These are phyloP conservation scores for Flaveria robusta DNA, from an alignment of 129 eudicot genomes.

Conservation along the genomic window DNA sequence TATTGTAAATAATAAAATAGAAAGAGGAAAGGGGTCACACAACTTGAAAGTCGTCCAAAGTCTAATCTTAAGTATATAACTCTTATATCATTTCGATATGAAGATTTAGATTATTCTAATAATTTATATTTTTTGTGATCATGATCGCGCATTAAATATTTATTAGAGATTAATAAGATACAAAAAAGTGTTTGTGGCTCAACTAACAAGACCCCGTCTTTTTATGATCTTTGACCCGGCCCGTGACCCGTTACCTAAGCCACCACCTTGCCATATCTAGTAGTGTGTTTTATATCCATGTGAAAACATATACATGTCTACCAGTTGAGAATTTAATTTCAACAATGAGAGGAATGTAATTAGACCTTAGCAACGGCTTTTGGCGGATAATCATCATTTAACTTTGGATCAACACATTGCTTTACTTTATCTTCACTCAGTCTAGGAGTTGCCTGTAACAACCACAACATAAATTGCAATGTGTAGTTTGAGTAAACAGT, in stretches of 20 bases:
- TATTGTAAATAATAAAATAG: too few species aligned
- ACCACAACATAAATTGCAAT: conserved; percentile 12
- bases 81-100: background rate
- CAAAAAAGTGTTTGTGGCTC: background rate
- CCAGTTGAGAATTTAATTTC: background rate
- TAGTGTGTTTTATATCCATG: background rate
- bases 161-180: background rate
- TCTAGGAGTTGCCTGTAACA: conserved; percentile 77
- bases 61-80: background rate
- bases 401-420: conserved; percentile 90
- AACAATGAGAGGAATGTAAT: background rate
- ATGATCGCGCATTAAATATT: background rate
- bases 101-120: background rate
- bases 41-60: background rate
- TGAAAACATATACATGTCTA: background rate
- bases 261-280: background rate
- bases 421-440: conserved; percentile 86
- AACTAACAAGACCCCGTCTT: background rate
- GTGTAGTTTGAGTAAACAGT: background rate
- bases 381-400: conserved; percentile 68
- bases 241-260: background rate
- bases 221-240: background rate
- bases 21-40: background rate
- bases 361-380: conserved; percentile 85
- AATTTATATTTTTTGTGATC: background rate